Percentiles rank a stretch among this genome's conserved stretches.
phyloP scores from a whole-genome alignment of 2,329 filamentous ascomycete species.

The Neodidymelliopsis sp. region DNA sequence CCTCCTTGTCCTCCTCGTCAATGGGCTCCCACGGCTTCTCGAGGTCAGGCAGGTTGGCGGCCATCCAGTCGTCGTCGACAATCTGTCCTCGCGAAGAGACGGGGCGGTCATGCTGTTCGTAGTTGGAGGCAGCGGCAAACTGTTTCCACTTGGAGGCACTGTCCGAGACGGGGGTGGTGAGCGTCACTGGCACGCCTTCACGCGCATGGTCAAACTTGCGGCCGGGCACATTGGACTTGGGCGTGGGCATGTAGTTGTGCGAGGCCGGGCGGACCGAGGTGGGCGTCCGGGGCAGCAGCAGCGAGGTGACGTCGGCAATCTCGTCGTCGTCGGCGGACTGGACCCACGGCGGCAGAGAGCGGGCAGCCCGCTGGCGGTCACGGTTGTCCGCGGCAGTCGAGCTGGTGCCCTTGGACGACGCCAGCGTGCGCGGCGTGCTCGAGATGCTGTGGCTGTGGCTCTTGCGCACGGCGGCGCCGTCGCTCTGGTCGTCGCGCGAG shows the following conservation, averaged over 20 bases:
- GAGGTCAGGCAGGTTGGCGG: conserved; percentile 57
- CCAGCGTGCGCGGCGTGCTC: conserved; percentile 48
- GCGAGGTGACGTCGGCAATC: conserved; percentile 37
- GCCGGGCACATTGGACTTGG: conserved; percentile 48
- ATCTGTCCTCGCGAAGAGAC: conserved; percentile 44
- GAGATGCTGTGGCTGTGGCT: conserved; percentile 47
- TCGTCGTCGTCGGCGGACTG: conserved; percentile 49
- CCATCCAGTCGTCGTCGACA: conserved; percentile 56
- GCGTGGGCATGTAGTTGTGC: conserved; percentile 50
- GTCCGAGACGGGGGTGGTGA: conserved; percentile 43
- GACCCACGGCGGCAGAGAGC: conserved; percentile 51
- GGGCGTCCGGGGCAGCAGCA: conserved; percentile 47
- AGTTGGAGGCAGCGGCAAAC: conserved; percentile 45
- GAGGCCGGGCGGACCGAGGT: conserved; percentile 43
- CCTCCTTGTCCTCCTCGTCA: conserved; percentile 59
- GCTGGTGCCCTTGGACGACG: conserved; percentile 42
- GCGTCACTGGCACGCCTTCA: conserved; percentile 48
- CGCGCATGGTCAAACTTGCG: conserved; percentile 50
- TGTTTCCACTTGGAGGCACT: conserved; percentile 50
- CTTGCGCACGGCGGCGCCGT: conserved; percentile 33
- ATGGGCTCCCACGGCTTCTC: conserved; percentile 62
- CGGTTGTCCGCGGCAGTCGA: conserved; percentile 38
- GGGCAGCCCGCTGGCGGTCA: conserved; percentile 44
- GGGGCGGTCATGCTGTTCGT: conserved; percentile 35
- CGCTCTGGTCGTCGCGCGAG: conserved; percentile 37